phyloP scores from a whole-genome alignment of 257 asterid genomes.

The Nicotiana paniculata region DNA sequence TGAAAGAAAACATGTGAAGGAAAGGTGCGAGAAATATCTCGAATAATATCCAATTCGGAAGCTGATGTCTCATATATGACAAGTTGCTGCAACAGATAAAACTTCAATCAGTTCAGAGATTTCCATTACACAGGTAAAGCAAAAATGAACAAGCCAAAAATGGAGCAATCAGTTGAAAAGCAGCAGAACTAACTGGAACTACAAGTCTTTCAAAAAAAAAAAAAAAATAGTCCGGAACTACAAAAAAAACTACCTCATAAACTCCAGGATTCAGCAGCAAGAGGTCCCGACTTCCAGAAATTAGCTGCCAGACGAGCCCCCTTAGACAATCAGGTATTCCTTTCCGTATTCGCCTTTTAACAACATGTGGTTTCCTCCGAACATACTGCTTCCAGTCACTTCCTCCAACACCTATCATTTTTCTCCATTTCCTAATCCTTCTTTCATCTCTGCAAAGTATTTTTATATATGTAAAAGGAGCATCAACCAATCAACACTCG shows the following conservation, averaged over 20 bases:
- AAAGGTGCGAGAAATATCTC: slow-evolving; percentile 97
- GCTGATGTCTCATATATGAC: slow-evolving; percentile 97
- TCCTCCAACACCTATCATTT: slow-evolving; percentile 98
- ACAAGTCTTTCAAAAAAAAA: too few species aligned
- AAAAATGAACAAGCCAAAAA: not conserved
- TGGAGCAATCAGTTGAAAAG: not conserved
- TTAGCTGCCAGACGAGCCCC: slow-evolving; percentile 97
- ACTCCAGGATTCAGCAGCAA: slow-evolving; percentile 97
- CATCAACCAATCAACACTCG: not conserved
- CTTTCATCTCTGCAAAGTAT: slow-evolving; percentile 69
- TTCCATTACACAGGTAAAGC: not conserved
- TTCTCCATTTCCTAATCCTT: slow-evolving; percentile 94
- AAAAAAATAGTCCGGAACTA: too few species aligned
- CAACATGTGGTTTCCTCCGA: slow-evolving; percentile 90
- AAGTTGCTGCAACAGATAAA: slow-evolving; percentile 76
- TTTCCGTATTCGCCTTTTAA: slow-evolving; percentile 90
- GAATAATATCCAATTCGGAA: slow-evolving; percentile 92
- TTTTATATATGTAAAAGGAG: slow-evolving; percentile 6
- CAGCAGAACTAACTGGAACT: not conserved
- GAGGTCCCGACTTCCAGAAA: slow-evolving; percentile 98
- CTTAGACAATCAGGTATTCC: slow-evolving; percentile 98
- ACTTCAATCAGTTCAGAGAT: slow-evolving; percentile 6
- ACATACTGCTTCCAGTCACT: slow-evolving; percentile 98
- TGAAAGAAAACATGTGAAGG: slow-evolving; percentile 99
- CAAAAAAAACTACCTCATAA: slow-evolving; percentile 57